These are phyloP conservation scores for Camellia oleifera DNA, from an alignment of 179 eudicot genomes.

Conservation along the genomic window DNA sequence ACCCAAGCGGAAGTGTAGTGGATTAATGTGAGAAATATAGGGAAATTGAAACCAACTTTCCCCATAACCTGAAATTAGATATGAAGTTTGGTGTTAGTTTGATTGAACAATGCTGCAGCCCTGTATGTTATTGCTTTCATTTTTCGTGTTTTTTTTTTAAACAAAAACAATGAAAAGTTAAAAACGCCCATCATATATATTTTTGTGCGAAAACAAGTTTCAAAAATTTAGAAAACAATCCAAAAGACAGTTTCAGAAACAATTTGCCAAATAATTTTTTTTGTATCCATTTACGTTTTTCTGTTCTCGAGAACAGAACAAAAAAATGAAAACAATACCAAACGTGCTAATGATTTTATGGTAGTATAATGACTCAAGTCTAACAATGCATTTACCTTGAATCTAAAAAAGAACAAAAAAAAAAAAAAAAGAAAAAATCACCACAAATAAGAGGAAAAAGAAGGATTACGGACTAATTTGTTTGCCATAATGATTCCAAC, in stretches of 20 bases:
- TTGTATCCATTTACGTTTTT: too few relatives aligned
- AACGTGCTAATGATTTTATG: too few relatives aligned
- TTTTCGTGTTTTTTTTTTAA: too few relatives aligned
- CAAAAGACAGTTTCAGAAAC: too few relatives aligned
- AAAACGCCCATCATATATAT: too few relatives aligned
- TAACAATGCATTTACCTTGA: background rate
- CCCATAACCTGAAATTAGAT: constrained; percentile 69
- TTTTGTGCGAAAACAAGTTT: too few relatives aligned
- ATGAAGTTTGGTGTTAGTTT: background rate
- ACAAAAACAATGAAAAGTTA: too few relatives aligned
- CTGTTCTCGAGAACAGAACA: too few relatives aligned
- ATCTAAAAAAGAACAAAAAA: too few relatives aligned
- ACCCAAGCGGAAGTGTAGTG: constrained; percentile 75
- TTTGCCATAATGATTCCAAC: constrained; percentile 78
- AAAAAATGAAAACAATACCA: too few relatives aligned
- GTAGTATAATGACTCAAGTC: background rate
- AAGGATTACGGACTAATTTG: constrained; percentile 50
- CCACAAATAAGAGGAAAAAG: background rate
- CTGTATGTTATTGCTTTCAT: background rate
- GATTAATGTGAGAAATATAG: constrained; percentile 78
- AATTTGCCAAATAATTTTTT: too few relatives aligned
- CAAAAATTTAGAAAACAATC: too few relatives aligned
- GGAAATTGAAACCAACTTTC: constrained; percentile 76
- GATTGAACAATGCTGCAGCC: background rate
- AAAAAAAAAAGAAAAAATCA: background rate